Evolutionary conservation across 768 basidiomycete genomes (phyloP).

Genomic region (Chiua virens): DNA sequence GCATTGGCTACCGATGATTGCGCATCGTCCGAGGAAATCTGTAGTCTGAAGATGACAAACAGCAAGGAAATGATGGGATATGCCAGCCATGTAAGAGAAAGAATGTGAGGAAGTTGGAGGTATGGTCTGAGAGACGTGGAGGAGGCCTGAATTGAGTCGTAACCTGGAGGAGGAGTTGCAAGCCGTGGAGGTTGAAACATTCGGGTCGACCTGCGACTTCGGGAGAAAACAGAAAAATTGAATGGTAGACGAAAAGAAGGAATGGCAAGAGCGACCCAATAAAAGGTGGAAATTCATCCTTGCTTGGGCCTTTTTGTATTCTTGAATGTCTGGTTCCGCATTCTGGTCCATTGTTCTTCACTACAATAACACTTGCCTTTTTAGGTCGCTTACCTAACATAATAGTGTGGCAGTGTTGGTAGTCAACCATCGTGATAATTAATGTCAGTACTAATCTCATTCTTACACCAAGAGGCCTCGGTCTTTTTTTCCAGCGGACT

Average conservation of each 20-base stretch:
- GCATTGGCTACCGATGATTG: slow-evolving; percentile 66
- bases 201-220: slow-evolving; percentile 41
- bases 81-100: slow-evolving; percentile 89
- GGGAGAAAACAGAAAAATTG: slow-evolving; percentile 5
- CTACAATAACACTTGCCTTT: slow-evolving; percentile 31
- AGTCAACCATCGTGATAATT: no score
- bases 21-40: slow-evolving; percentile 68
- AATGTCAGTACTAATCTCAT: no score
- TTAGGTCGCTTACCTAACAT: slow-evolving; percentile 11
- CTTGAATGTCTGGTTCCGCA: slow-evolving; percentile 14
- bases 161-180: slow-evolving; percentile 51
- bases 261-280: slow-evolving; percentile 11
- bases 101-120: slow-evolving; percentile 76
- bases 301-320: slow-evolving; percentile 23
- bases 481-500: no score
- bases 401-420: neutral
- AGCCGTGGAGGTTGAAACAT: slow-evolving; percentile 32
- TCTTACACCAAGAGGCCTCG: no score
- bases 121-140: slow-evolving; percentile 67
- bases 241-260: slow-evolving; percentile 11
- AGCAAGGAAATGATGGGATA: slow-evolving; percentile 88
- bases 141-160: slow-evolving; percentile 44
- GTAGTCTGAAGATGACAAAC: slow-evolving; percentile 83
- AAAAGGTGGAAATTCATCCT: slow-evolving; percentile 12
- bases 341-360: slow-evolving; percentile 27